Conservation (phyloP, 1,284 basidiomycete species). For the Xanthoconium separans region DNA sequence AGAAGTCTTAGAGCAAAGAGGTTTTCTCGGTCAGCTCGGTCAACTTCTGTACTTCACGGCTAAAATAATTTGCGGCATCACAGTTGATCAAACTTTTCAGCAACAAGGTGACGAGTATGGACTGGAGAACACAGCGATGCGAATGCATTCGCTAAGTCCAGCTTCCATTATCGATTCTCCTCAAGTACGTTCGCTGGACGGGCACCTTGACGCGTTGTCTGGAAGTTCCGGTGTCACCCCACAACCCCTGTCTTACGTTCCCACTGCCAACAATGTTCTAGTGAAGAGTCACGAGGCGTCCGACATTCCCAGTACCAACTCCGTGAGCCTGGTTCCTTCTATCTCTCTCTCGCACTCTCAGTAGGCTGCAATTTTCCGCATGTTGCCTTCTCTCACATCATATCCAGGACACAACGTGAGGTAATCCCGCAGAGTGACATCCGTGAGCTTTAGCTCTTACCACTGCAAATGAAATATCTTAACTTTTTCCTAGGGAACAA, state of each 20-base stretch:
- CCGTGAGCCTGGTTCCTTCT: not conserved
- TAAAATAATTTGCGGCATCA: not conserved
- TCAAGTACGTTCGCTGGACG: not conserved
- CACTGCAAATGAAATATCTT: not conserved
- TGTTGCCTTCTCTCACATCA: not conserved
- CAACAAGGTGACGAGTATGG: not conserved
- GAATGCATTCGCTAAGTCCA: not conserved
- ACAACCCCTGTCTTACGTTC: not conserved
- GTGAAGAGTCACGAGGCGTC: not conserved
- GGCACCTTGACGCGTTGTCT: not conserved
- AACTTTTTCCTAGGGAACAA: not conserved
- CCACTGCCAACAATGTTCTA: not conserved
- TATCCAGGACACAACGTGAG: too few species aligned
- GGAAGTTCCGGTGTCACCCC: not conserved
- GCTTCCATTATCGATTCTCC: not conserved
- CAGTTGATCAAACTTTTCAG: not conserved
- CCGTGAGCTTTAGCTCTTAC: not conserved
- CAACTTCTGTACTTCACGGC: not conserved
- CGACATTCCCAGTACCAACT: not conserved
- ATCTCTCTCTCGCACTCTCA: not conserved
- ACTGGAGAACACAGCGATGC: too few species aligned
- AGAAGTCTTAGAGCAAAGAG: not conserved
- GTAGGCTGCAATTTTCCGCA: not conserved
- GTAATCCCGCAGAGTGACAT: conserved; percentile 1
- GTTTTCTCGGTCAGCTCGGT: not conserved